These are phyloP conservation scores for Annulohypoxylon moriforme DNA, from an alignment of 495 filamentous ascomycete species.

Conservation along the genomic window DNA sequence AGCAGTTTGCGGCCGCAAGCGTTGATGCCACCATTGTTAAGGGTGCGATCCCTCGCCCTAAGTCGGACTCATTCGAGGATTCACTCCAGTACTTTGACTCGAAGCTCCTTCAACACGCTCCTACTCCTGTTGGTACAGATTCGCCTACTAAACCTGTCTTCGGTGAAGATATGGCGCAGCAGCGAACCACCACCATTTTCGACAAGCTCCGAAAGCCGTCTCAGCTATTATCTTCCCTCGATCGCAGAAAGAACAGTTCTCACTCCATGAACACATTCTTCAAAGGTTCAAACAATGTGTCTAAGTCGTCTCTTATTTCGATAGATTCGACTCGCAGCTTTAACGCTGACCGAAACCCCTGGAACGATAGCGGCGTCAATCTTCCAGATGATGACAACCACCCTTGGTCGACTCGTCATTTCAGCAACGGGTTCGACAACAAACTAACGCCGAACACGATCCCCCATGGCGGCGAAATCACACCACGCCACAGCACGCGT, in stretches of 20 bases:
- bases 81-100: slow-evolving; percentile 96
- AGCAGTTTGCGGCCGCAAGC: slow-evolving; percentile 82
- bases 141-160: slow-evolving; percentile 85
- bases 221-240: slow-evolving; percentile 90
- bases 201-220: slow-evolving; percentile 88
- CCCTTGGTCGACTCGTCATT: slow-evolving; percentile 70
- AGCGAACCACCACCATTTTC: slow-evolving; percentile 85
- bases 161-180: slow-evolving; percentile 76
- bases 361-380: slow-evolving; percentile 96
- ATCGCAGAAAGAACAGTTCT: slow-evolving; percentile 91
- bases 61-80: slow-evolving; percentile 98
- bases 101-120: slow-evolving; percentile 91
- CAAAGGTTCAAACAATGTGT: slow-evolving; percentile 93
- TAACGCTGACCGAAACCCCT: slow-evolving; percentile 90
- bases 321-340: slow-evolving; percentile 90
- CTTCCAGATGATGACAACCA: slow-evolving; percentile 84
- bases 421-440: slow-evolving; percentile 69
- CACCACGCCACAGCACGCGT: slow-evolving; percentile 82
- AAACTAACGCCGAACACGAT: slow-evolving; percentile 74
- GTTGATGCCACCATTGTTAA: slow-evolving; percentile 87
- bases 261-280: slow-evolving; percentile 84
- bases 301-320: slow-evolving; percentile 91
- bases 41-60: slow-evolving; percentile 92
- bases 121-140: slow-evolving; percentile 80
- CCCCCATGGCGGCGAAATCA: slow-evolving; percentile 78